Evolutionary conservation across 768 basidiomycete genomes (phyloP).

Genomic region (Fistulinella prunicolor): DNA sequence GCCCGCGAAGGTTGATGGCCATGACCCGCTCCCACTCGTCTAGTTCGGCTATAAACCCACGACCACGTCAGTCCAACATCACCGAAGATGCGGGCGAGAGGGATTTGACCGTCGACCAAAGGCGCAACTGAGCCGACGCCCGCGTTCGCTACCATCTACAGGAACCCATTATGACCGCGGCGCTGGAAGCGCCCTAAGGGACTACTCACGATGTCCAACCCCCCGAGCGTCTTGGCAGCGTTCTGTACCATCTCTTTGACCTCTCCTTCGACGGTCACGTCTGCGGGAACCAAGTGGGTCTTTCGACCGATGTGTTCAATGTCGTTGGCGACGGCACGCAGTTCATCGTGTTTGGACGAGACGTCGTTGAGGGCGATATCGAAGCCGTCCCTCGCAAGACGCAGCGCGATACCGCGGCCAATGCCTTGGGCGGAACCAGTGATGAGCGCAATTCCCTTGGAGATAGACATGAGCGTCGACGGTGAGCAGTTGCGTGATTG

Average conservation of each 20-base stretch:
- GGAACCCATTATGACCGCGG: too few species aligned
- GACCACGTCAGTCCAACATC: not conserved
- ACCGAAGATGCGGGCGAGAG: not conserved
- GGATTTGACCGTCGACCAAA: constrained; percentile 1
- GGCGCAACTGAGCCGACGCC: not conserved
- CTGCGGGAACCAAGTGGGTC: constrained; percentile 13
- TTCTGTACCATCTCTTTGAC: constrained; percentile 8
- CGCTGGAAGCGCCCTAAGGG: not conserved
- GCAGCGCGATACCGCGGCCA: constrained; percentile 22
- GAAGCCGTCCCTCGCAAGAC: constrained; percentile 22
- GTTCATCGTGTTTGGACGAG: constrained; percentile 9
- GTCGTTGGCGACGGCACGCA: constrained; percentile 10
- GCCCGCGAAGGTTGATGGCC: constrained; percentile 48
- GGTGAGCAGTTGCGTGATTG: too few species aligned
- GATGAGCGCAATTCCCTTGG: constrained; percentile 31
- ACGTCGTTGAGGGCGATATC: constrained; percentile 32
- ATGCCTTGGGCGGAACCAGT: constrained; percentile 32
- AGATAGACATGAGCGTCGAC: constrained; percentile 8
- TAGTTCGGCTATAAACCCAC: not conserved
- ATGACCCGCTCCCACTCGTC: constrained; percentile 6
- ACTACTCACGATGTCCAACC: constrained; percentile 6
- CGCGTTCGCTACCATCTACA: constrained; percentile 20
- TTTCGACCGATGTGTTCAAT: constrained; percentile 12
- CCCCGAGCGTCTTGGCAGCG: constrained; percentile 1
- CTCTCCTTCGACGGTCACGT: constrained; percentile 5